Percentiles rank a stretch among this genome's conserved stretches.
These are phyloP conservation scores for Metschnikowia vanudenii DNA, from an alignment of 805 yeast species.

Conservation along the genomic window DNA sequence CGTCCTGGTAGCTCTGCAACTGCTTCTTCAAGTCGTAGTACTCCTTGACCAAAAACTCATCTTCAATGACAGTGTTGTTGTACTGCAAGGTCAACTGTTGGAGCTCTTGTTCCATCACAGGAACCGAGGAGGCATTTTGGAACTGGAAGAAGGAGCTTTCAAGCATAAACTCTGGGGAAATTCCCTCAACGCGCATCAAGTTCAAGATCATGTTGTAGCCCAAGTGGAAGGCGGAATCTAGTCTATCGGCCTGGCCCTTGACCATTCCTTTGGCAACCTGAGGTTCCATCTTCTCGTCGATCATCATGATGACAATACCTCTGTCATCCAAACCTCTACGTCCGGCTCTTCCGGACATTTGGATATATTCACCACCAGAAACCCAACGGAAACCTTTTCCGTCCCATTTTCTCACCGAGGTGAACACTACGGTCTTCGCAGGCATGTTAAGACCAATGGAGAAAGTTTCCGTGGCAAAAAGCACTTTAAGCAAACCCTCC, in stretches of 20 bases:
- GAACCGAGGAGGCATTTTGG: conserved; percentile 90
- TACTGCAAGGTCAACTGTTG: conserved; percentile 51
- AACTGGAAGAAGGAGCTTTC: conserved; percentile 93
- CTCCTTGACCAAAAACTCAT: conserved; percentile 71
- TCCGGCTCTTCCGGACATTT: conserved; percentile 99
- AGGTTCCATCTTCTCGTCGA: conserved; percentile 99
- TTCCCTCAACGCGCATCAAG: conserved; percentile 95
- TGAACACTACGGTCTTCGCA: conserved; percentile 97
- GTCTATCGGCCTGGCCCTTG: conserved; percentile 96
- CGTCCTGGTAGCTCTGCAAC: conserved; percentile 65
- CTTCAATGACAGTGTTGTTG: conserved; percentile 58
- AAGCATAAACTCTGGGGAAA: conserved; percentile 96
- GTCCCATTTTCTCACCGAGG: conserved; percentile 97
- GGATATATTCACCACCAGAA: conserved; percentile 98
- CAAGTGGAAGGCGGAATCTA: conserved; percentile 95
- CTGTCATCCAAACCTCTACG: conserved; percentile 99
- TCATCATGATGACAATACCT: conserved; percentile 99
- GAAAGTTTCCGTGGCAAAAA: conserved; percentile 97
- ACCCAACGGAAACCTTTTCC: conserved; percentile 98
- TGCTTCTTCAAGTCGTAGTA: conserved; percentile 81
- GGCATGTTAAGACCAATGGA: conserved; percentile 99
- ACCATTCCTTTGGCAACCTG: conserved; percentile 99
- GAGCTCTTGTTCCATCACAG: conserved; percentile 69
- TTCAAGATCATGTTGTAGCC: conserved; percentile 97
- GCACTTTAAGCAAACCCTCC: conserved; percentile 90